These are phyloP conservation scores for Skeletonema costatum DNA, from an alignment of 108 stramenopile species.

Conservation along the genomic window DNA sequence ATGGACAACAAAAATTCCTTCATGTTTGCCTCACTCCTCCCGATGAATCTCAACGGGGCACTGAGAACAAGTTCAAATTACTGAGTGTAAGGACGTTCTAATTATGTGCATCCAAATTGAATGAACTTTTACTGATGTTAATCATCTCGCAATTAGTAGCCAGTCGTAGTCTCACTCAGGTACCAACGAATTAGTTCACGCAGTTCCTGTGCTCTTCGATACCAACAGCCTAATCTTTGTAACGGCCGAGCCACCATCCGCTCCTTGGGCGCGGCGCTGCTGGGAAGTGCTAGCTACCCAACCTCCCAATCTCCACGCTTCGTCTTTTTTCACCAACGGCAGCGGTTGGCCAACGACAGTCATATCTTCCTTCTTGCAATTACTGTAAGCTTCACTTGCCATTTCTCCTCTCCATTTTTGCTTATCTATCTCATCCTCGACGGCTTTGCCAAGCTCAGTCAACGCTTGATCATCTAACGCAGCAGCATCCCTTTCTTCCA, in stretches of 20 bases:
- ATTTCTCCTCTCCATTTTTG: constrained; percentile 88
- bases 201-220: constrained; percentile 22
- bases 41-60: neutral
- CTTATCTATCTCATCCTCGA: constrained; percentile 66
- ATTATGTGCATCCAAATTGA: neutral
- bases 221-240: constrained; percentile 75
- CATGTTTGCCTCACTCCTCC: constrained; percentile 40
- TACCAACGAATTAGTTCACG: neutral
- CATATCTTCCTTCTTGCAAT: constrained; percentile 45
- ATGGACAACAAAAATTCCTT: constrained; percentile 23
- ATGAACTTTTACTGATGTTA: no score
- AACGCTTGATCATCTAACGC: constrained; percentile 64
- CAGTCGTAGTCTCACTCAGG: no score
- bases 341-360: constrained; percentile 75
- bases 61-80: constrained; percentile 41
- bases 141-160: no score
- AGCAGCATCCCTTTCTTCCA: constrained; percentile 71
- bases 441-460: constrained; percentile 49
- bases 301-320: constrained; percentile 80
- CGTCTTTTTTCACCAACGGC: constrained; percentile 72
- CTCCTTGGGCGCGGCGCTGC: constrained; percentile 67
- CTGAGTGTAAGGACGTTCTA: constrained; percentile 32
- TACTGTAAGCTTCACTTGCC: constrained; percentile 60
- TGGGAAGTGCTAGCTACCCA: constrained; percentile 87
- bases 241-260: constrained; percentile 83